Percentiles rank a stretch among this genome's conserved stretches.
Evolutionary conservation across 2,329 filamentous ascomycete species (phyloP).

Genomic region (Colletotrichum cordylinicola): DNA sequence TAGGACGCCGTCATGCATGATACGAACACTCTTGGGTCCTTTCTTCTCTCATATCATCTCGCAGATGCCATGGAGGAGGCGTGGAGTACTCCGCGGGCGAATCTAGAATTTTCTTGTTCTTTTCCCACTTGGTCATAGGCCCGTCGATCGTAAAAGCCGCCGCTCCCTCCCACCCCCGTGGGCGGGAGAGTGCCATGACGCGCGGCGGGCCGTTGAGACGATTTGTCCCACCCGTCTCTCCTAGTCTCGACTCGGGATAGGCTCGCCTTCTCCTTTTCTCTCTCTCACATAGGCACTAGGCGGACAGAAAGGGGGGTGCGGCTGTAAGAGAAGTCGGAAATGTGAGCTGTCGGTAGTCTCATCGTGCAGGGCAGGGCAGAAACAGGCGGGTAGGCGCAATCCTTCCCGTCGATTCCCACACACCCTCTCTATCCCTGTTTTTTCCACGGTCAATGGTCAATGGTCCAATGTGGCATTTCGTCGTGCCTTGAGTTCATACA

Average conservation of each 20-base stretch:
- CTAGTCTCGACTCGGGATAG: not conserved
- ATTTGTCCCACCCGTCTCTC: not conserved
- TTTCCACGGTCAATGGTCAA: not conserved
- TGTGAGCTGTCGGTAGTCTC: not conserved
- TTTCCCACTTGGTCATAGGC: not conserved
- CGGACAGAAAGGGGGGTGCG: not conserved
- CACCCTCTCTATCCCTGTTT: not conserved
- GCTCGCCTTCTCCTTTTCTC: not conserved
- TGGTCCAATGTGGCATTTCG: not conserved
- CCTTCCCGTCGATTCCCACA: not conserved
- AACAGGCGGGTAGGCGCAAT: not conserved
- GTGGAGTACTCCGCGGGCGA: not conserved
- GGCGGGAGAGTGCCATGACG: not conserved
- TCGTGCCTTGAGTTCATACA: not conserved
- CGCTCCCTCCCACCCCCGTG: not conserved
- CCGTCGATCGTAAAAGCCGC: not conserved
- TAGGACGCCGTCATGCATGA: not conserved
- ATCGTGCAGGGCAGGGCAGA: not conserved
- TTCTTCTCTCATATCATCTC: not conserved
- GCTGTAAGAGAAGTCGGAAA: not conserved
- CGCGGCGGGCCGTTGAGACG: not conserved
- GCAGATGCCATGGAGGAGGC: not conserved
- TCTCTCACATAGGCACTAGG: not conserved
- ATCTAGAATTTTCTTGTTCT: not conserved
- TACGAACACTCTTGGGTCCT: not conserved